Base-by-base conservation (phyloP, 1,284 basidiomycete genomes). In the Cystobasidiaceae sp. region DNA sequence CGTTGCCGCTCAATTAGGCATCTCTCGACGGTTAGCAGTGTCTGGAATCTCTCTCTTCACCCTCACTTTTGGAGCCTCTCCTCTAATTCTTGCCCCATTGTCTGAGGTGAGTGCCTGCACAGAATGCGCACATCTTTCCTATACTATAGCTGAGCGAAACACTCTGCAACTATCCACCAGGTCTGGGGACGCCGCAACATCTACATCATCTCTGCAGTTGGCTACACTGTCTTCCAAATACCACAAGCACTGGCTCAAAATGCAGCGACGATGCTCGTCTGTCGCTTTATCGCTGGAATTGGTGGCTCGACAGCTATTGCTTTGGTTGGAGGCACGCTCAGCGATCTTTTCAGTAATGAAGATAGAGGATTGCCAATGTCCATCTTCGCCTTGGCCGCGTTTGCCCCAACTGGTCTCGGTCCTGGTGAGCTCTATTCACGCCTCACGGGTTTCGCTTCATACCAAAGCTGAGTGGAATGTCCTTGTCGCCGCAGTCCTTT, bases 171-270 rank as follows among this genome's bases (percentile, higher is more conserved):
- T n/a, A n/a, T 25, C 23, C 23, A 46, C 8, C 21, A 56, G 54
- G 77, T 87, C 3, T 75, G 83, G 34, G 86, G 86, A 13, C 80
- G 86, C 13, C 77, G 81, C 48, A 82, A 81, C 6, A 78, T 87
- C 46, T 82, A 85, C 72, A 67, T 83, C 66, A 68, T 82, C n/a
- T 74, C 83, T 0, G 78, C 85, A 3, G 8, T 66, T 13, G 44
- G 66, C 27, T 68, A 54, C 41, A 39, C 28, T 17, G 15, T 75
- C 19, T 68, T 75, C 43, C 71, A 67, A 37, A 72, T 75, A 39
- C 74, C 74, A 2, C 71, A 72, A 62, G 74, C 74, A 23, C 68
- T 75, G 4, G 71, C 73, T 33, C 69, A 69, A 33, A 74, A 71
- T 67, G 72, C 74, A 28, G 67, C 67, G 21, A 69, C 71, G 46